Conservation (phyloP, 345 rosid species). For the Capsella bursapastoris region DNA sequence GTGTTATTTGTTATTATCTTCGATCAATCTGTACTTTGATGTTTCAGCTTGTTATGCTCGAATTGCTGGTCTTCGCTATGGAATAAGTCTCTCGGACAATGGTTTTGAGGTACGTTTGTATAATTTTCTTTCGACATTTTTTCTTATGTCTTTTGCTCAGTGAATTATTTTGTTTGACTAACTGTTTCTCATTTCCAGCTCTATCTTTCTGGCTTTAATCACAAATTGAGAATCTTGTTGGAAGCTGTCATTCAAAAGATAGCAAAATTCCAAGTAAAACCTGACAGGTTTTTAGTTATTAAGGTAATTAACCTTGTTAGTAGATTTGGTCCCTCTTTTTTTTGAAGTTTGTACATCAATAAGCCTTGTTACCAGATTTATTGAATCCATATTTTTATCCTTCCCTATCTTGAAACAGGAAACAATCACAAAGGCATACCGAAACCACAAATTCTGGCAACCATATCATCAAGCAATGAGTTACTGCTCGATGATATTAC, state of each 20-base stretch:
- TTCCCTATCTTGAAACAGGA: constrained; percentile 52
- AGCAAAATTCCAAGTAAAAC: constrained; percentile 70
- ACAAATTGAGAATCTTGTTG: constrained; percentile 76
- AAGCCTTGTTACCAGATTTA: background rate
- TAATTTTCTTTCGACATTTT: background rate
- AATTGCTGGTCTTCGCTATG: constrained; percentile 77
- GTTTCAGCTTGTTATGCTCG: constrained; percentile 84
- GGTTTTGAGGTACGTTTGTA: constrained; percentile 70
- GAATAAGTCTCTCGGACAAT: constrained; percentile 47
- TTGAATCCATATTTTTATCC: constrained; percentile 10
- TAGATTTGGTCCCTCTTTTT: background rate
- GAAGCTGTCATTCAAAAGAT: constrained; percentile 69
- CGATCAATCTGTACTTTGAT: constrained; percentile 18
- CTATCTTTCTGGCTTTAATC: constrained; percentile 72
- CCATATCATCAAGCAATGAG: constrained; percentile 74
- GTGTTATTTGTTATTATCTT: background rate
- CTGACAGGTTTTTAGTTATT: constrained; percentile 72
- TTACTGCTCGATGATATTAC: constrained; percentile 68
- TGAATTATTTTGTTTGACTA: background rate
- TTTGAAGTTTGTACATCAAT: background rate
- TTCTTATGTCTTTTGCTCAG: background rate
- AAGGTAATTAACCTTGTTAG: constrained; percentile 57
- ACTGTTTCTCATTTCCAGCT: constrained; percentile 52
- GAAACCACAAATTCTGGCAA: constrained; percentile 73
- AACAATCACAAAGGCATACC: constrained; percentile 59